These are phyloP conservation scores for Ustilago bromivora DNA, from an alignment of 1,284 basidiomycete species.

Conservation along the genomic window DNA sequence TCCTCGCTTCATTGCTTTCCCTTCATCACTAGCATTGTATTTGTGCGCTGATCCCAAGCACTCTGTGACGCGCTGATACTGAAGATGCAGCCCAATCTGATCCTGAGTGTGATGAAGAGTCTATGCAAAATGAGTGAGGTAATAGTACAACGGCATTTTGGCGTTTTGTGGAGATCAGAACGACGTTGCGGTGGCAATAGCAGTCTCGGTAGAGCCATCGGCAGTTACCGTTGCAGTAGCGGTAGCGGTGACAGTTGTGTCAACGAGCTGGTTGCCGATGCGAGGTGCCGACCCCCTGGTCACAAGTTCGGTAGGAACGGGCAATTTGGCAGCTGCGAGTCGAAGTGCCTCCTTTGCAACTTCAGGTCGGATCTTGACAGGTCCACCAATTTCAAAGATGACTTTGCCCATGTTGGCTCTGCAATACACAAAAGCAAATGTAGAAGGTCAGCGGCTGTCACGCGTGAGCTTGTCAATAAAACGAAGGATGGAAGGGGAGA, in stretches of 20 bases:
- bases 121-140: not conserved
- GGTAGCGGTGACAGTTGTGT: not conserved
- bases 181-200: constrained; percentile 3
- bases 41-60: not conserved
- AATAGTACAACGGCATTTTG: constrained; percentile 1
- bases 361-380: constrained; percentile 85
- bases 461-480: not conserved
- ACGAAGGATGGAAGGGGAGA: not conserved
- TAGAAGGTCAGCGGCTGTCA: not conserved
- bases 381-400: constrained; percentile 92
- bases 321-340: constrained; percentile 89
- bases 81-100: not conserved
- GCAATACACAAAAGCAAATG: constrained; percentile 6
- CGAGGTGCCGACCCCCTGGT: constrained; percentile 79
- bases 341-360: constrained; percentile 91
- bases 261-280: constrained; percentile 74
- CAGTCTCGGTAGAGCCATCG: not conserved
- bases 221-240: not conserved
- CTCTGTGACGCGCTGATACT: not conserved
- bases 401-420: constrained; percentile 92
- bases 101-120: not conserved
- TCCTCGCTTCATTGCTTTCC: not conserved
- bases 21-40: not conserved
- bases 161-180: not conserved
- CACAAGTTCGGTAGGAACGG: constrained; percentile 90